These are phyloP conservation scores for Botrytis byssoidea DNA, from an alignment of 2,329 filamentous ascomycete species.

Conservation along the genomic window DNA sequence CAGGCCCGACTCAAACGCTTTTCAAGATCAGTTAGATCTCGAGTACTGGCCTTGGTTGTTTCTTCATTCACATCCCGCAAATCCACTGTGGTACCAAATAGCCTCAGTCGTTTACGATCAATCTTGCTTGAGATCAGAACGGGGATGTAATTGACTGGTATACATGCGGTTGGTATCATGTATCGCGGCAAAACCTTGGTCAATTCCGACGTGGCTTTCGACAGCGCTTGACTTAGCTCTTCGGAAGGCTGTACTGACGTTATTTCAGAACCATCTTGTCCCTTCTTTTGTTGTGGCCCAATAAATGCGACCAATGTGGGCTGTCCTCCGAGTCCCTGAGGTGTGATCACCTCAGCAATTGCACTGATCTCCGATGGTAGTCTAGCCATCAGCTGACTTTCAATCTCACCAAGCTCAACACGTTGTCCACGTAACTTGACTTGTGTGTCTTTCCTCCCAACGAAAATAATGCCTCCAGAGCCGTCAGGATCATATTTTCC, in stretches of 20 bases:
- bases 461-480: conserved; percentile 49
- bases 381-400: conserved; percentile 42
- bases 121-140: conserved; percentile 39
- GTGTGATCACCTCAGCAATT: conserved; percentile 39
- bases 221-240: conserved; percentile 5
- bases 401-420: conserved; percentile 58
- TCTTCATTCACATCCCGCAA: conserved; percentile 9
- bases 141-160: conserved; percentile 38
- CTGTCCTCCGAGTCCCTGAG: conserved; percentile 36
- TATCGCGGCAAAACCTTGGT: conserved; percentile 40
- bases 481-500: conserved; percentile 52
- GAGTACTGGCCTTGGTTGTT: background rate
- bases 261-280: conserved; percentile 4
- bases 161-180: conserved; percentile 40
- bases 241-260: conserved; percentile 8
- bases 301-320: conserved; percentile 26
- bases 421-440: conserved; percentile 66
- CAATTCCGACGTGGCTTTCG: conserved; percentile 23
- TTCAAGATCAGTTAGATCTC: conserved; percentile 18
- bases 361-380: conserved; percentile 40
- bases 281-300: conserved; percentile 1
- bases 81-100: conserved; percentile 19
- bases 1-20: conserved; percentile 24
- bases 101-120: conserved; percentile 42
- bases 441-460: conserved; percentile 66